Base-by-base conservation (phyloP, 495 filamentous ascomycete genomes). In the Podospora didyma region DNA sequence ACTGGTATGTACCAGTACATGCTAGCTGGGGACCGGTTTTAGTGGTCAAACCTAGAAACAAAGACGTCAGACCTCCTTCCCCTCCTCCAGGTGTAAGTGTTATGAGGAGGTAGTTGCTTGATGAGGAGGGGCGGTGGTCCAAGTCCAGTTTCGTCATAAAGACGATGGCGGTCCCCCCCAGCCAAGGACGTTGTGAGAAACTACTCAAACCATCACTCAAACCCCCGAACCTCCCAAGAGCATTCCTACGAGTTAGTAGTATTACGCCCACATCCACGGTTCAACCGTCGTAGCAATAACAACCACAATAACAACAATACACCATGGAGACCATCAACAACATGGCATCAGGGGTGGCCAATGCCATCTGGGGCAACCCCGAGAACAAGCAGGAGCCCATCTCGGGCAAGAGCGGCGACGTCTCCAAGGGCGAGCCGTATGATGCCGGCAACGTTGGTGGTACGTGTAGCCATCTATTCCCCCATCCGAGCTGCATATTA, bases 301-400 rank as follows among this genome's bases (percentile, higher is more conserved):
- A n/a, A n/a, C n/a, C n/a, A n/a, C n/a, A n/a, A n/a, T n/a, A n/a
- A n/a, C n/a, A n/a, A n/a, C n/a, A n/a, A n/a, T n/a, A n/a, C 49
- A 66, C 7, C 35, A 83, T 86, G 80, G 80, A 86, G 51, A 79
- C 78, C 31, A 68, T 85, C 59, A 83, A 62, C 68, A 79, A 74
- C 53, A 56, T 79, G 41, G 71, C 75, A 2, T 60, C 46, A 19
- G 63, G 75, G 3, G 80, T 78, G 23, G 72, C 73, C 44, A 75
- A 74, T 51, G 72, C 69, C 39, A 75, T 85, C 60, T 84, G 74
- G 73, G 81, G 81, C 14, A 73, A 76, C 46, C 58, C 54, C 49
- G 49, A 68, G 22, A 53, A 54, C 46, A 63, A 69, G 46, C 42
- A 75, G 57, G 82, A 86, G 64, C 82, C 82, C 21, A 60, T 81